Evolutionary conservation across 2,329 filamentous ascomycete species (phyloP), one percentile per base, ranked within the genome.

Genomic region (Emydomyces testavorans): DNA sequence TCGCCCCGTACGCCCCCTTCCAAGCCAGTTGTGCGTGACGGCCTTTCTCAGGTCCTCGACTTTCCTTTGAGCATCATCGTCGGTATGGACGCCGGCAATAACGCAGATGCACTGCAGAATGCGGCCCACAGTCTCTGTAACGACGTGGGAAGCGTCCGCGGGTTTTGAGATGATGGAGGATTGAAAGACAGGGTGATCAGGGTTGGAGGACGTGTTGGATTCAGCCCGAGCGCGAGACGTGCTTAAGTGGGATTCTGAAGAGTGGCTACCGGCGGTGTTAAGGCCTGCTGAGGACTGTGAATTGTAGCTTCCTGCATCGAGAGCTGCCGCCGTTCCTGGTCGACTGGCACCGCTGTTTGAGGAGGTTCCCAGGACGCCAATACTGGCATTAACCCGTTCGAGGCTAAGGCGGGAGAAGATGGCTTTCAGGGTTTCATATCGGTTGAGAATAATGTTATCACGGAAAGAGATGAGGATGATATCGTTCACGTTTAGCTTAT

Each of bases 51-150:
- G 70, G 59, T 89, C 78, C 52, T 90, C 83, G 59, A 96, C 83
- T 65, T 83, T 86, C 49, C 75, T 76, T 61, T 90, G 85, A 1
- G 78, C 75, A 31, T 83, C 79, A 54, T 93, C 86, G 7, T 77
- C 77, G 0, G 74, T 79, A 59, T 79, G 82, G 10, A 94, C 77
- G 52, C 81, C 82, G 2, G 86, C 85, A 18, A 98, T 72, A 6
- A 98, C 88, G 62, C 83, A 90, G 65, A 96, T 83, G 65, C 92
- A 98, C 69, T 98, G 92, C 53, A 98, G 72, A 86, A 98, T 94
- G 43, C 90, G 75, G 0, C 88, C 92, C 0, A 95, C 89, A 56
- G 90, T 94, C 57, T 96, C 89, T 0, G 92, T 94, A 46, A 96
- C 92, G 80, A 61, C 86, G 77, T 59, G 68, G 48, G 79, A 82